phyloP scores from a whole-genome alignment of 768 basidiomycete genomes.

The Leccinum variicolor region DNA sequence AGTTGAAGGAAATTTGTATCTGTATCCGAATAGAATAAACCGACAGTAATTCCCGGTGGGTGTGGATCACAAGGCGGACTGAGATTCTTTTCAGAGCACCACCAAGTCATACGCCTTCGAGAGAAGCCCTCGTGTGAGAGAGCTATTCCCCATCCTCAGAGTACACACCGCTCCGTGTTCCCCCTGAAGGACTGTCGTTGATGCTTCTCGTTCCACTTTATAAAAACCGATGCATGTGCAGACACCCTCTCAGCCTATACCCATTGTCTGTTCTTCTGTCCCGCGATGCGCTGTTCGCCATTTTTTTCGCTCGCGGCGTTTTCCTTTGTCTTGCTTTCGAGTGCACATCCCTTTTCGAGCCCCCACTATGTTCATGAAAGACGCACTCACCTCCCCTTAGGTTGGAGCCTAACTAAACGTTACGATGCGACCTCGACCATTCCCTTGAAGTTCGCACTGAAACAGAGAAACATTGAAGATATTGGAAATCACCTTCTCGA shows the following conservation, averaged over 20 bases:
- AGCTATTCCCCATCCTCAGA: neutral
- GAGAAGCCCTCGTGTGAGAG: neutral
- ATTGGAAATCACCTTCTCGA: constrained; percentile 26
- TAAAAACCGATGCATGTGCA: neutral
- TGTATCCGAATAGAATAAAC: neutral
- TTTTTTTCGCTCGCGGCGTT: constrained; percentile 7
- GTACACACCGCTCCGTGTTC: neutral
- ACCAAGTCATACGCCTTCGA: neutral
- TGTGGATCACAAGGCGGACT: neutral
- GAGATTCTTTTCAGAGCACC: neutral
- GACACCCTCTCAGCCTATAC: neutral
- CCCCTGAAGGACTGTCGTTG: neutral
- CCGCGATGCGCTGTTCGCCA: constrained; percentile 11
- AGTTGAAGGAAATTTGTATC: neutral
- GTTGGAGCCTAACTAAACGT: constrained; percentile 37
- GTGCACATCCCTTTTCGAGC: constrained; percentile 12
- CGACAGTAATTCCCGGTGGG: neutral
- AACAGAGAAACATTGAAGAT: constrained; percentile 28
- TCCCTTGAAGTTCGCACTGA: constrained; percentile 31
- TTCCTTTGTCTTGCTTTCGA: constrained; percentile 11
- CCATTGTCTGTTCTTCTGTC: neutral
- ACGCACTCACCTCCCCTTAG: constrained; percentile 31
- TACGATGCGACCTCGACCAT: constrained; percentile 29
- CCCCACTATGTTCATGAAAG: constrained; percentile 38
- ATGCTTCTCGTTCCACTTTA: neutral